Evolutionary conservation across 352 stramenopile species (phyloP), one percentile per base, ranked within the genome.

Genomic region (Phytophthora chlamydospora): DNA sequence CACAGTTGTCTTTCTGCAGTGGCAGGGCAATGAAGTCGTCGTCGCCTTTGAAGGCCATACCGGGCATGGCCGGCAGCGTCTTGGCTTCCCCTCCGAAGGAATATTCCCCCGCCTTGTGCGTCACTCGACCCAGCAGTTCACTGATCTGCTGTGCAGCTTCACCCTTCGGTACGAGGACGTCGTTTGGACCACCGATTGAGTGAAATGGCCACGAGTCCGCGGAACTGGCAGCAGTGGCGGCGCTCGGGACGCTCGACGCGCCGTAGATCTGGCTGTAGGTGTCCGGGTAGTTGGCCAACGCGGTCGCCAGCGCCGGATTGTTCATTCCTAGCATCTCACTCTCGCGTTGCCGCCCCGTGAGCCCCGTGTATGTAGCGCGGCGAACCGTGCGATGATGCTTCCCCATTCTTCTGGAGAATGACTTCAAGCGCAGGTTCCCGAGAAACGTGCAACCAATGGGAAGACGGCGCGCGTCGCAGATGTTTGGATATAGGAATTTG

Each of bases 121-220:
- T 46, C 52, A 67, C 58, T 10, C 9, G 43, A 4, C 58, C 27
- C 35, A 67, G 29, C 21, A 67, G 34, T 35, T 49, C 39, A 14
- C 43, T 67, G 42, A 67, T 51, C 32, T 32, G 16, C 29, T 61
- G 49, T 8, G 21, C 60, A n/a, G 33, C 47, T 31, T 41, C 36
- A 27, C 58, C 58, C 6, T 40, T 55, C 17, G 58, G 50, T 27
- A 52, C 17, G 35, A 62, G 50, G n/a, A 62, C 50, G 29, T 62
- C 58, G 17, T 61, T 24, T 8, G 58, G 58, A 1, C 24, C 34
- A 13, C 49, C 58, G 24, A 66, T 45, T n/a, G n/a, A 39, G n/a
- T 45, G 13, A 38, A 66, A 66, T 14, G 58, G 49, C 49, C 49
- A 57, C 9, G 40, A 45, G 29, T 45, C 40, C 9, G 40, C 40